These are phyloP conservation scores for Yarrowia deformans DNA, from an alignment of 805 yeast genomes.

Conservation along the genomic window DNA sequence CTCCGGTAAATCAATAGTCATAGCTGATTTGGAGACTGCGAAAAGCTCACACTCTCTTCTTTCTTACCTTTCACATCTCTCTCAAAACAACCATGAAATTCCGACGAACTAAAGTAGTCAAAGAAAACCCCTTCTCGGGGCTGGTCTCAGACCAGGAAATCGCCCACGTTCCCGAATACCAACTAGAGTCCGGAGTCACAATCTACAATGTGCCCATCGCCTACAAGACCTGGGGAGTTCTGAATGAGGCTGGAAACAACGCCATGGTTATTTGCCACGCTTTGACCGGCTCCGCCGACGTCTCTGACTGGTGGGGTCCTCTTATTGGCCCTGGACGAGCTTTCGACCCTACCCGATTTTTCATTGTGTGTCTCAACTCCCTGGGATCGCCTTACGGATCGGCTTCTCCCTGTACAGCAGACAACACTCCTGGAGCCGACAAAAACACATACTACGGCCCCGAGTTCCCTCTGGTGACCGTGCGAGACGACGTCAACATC, in stretches of 20 bases:
- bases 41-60: background rate
- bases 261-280: constrained; percentile 95
- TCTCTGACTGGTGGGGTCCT: constrained; percentile 99
- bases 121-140: constrained; percentile 68
- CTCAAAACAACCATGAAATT: constrained; percentile 17
- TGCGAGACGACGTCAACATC: constrained; percentile 87
- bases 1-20: constrained; percentile 21
- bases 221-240: constrained; percentile 92
- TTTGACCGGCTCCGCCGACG: constrained; percentile 93
- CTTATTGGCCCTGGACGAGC: constrained; percentile 83
- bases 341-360: constrained; percentile 87
- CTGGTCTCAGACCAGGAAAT: constrained; percentile 80
- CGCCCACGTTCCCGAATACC: constrained; percentile 75
- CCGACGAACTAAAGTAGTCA: constrained; percentile 42
- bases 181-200: constrained; percentile 82
- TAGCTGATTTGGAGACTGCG: background rate
- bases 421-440: constrained; percentile 73
- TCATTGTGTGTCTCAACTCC: constrained; percentile 88
- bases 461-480: constrained; percentile 89
- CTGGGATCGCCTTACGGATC: constrained; percentile 97
- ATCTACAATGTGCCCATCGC: constrained; percentile 85
- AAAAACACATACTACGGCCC: constrained; percentile 75
- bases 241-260: constrained; percentile 73
- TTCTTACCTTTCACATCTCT: background rate
- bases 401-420: constrained; percentile 86